Conservation (phyloP, 2,329 filamentous ascomycete genomes). For the Penicillium rolfsii region DNA sequence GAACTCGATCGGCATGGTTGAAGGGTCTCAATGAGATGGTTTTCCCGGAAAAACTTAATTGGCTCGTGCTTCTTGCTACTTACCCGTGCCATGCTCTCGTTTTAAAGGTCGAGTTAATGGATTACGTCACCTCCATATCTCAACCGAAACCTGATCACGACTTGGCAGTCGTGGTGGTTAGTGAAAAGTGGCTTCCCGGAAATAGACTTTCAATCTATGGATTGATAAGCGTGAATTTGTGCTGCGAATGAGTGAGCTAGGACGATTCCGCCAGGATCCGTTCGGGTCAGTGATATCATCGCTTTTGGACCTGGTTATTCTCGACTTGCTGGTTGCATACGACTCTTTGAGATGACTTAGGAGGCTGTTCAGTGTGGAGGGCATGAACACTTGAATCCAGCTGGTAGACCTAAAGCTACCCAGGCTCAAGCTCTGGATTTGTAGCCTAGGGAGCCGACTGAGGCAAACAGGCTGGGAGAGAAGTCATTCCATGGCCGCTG, state of each 20-base stretch:
- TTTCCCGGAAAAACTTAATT: background rate
- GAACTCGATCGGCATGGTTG: conserved; percentile 46
- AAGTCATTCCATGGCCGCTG: background rate
- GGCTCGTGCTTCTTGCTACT: background rate
- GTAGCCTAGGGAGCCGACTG: background rate
- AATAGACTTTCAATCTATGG: background rate
- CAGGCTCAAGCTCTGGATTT: background rate
- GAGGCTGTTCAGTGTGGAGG: background rate
- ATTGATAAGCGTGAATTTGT: background rate
- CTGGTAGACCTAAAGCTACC: background rate
- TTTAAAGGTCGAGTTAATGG: background rate
- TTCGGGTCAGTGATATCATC: conserved; percentile 9
- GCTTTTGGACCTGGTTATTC: background rate
- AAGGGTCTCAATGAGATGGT: background rate
- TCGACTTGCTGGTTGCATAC: background rate
- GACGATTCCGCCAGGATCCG: background rate
- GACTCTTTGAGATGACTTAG: background rate
- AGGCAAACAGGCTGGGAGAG: too few species aligned
- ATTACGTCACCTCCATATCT: conserved; percentile 2
- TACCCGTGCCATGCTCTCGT: background rate
- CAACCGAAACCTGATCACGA: background rate
- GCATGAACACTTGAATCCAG: background rate
- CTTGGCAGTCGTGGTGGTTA: background rate
- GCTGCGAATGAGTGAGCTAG: conserved; percentile 13
- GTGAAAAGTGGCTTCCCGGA: background rate